These are phyloP conservation scores for Powellomyces hirtus DNA, from an alignment of 192 early-diverging fungal species.

Conservation along the genomic window DNA sequence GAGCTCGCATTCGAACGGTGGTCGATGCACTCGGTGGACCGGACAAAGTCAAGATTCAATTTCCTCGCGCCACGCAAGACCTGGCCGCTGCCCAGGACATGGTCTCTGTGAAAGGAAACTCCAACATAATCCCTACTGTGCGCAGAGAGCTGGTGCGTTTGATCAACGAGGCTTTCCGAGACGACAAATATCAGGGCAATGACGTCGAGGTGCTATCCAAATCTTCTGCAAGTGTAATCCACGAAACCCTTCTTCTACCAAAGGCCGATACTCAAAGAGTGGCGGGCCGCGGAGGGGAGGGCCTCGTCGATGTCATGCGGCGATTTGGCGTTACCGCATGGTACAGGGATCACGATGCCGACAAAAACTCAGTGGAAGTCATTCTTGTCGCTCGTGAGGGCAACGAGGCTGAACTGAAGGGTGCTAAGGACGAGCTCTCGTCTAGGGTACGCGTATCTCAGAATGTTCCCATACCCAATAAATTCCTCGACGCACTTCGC, in stretches of 20 bases:
- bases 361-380: slow-evolving; percentile 19
- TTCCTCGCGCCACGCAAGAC: slow-evolving; percentile 36
- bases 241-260: slow-evolving; percentile 29
- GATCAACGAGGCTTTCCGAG: slow-evolving; percentile 29
- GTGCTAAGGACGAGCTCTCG: slow-evolving; percentile 5
- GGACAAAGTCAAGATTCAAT: slow-evolving; percentile 49
- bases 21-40: slow-evolving; percentile 47
- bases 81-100: slow-evolving; percentile 22
- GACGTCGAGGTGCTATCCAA: not conserved
- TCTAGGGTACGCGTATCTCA: slow-evolving; percentile 37
- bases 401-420: slow-evolving; percentile 12
- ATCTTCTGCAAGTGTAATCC: not conserved
- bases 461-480: slow-evolving; percentile 34
- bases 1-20: slow-evolving; percentile 67
- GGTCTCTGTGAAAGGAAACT: slow-evolving; percentile 34
- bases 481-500: slow-evolving; percentile 28
- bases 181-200: not conserved
- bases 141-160: slow-evolving; percentile 24
- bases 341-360: slow-evolving; percentile 18
- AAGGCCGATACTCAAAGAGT: slow-evolving; percentile 37
- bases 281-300: slow-evolving; percentile 32
- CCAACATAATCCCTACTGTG: slow-evolving; percentile 13
- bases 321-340: slow-evolving; percentile 37
- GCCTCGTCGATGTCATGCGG: slow-evolving; percentile 39
- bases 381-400: slow-evolving; percentile 12